These are phyloP conservation scores for Endocalyx cinctus DNA, from an alignment of 2,329 filamentous ascomycete species.

Conservation along the genomic window DNA sequence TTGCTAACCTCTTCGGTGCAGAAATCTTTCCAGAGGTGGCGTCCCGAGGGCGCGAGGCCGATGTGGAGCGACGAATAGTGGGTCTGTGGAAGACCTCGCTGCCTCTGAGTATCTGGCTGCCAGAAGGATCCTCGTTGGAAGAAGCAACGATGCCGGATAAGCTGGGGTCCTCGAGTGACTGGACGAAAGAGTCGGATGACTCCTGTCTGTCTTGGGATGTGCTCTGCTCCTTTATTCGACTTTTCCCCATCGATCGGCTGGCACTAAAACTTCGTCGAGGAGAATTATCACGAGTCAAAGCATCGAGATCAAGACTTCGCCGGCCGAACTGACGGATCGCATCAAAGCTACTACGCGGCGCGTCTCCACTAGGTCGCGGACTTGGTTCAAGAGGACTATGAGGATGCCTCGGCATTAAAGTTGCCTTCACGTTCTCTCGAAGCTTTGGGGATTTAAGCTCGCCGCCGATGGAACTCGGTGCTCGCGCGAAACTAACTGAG, in stretches of 20 bases:
- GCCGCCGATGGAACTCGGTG: constrained; percentile 5
- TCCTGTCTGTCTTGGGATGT: constrained; percentile 51
- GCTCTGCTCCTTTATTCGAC: constrained; percentile 36
- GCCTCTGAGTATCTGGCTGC: constrained; percentile 81
- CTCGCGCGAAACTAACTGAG: constrained; percentile 10
- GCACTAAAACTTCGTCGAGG: constrained; percentile 61
- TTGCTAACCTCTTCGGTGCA: too few relatives aligned
- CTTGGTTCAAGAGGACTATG: constrained; percentile 39
- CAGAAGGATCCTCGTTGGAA: constrained; percentile 73
- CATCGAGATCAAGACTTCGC: constrained; percentile 50
- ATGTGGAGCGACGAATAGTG: constrained; percentile 53
- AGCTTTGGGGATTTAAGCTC: constrained; percentile 36
- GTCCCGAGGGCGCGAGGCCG: constrained; percentile 28
- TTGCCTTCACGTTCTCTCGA: constrained; percentile 57
- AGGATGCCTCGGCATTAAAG: constrained; percentile 50
- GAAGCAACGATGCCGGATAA: constrained; percentile 66
- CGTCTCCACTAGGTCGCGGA: constrained; percentile 52
- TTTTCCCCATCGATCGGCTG: constrained; percentile 46
- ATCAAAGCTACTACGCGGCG: constrained; percentile 50
- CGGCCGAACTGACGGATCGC: constrained; percentile 41
- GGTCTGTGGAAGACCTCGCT: constrained; percentile 87
- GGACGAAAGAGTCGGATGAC: constrained; percentile 70
- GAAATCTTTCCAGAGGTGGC: too few relatives aligned
- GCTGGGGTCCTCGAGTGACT: constrained; percentile 69
- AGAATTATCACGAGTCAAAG: constrained; percentile 35